These are phyloP conservation scores for Chlamydomonas sphaeroides DNA, from an alignment of 139 green algal genomes.

Conservation along the genomic window DNA sequence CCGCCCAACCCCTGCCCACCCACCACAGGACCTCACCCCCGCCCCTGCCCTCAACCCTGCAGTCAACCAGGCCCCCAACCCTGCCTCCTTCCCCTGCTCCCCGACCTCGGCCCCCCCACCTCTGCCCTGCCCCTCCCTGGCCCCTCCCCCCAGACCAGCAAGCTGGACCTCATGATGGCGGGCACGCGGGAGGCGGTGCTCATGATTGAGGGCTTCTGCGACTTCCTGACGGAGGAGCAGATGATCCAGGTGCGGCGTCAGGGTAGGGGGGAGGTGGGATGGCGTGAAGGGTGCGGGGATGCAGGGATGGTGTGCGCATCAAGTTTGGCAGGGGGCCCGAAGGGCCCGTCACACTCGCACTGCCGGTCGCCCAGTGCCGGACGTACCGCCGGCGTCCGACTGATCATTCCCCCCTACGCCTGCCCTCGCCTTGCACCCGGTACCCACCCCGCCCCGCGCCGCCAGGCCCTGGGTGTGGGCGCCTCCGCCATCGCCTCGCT, in stretches of 20 bases:
- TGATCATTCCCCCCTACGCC: too few species aligned
- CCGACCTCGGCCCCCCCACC: too few species aligned
- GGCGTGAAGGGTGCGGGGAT: neutral
- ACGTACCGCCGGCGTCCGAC: too few species aligned
- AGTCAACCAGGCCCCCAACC: too few species aligned
- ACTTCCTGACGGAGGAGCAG: conserved; percentile 93
- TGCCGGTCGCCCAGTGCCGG: too few species aligned
- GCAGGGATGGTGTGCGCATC: neutral
- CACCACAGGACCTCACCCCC: too few species aligned
- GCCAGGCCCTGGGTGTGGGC: conserved; percentile 64
- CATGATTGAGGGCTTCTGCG: conserved; percentile 98
- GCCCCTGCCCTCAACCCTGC: too few species aligned
- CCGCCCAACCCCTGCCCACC: too few species aligned
- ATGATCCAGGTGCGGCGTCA: conserved; percentile 88
- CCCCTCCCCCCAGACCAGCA: conserved; percentile 6
- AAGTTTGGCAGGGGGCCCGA: too few species aligned
- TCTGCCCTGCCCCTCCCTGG: neutral
- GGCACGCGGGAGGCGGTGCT: conserved; percentile 92
- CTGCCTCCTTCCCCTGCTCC: too few species aligned
- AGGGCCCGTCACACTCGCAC: too few species aligned
- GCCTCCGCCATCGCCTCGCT: conserved; percentile 70
- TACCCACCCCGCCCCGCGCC: neutral
- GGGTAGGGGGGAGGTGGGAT: neutral
- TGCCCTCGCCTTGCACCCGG: neutral
- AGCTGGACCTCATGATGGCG: conserved; percentile 92